Evolutionary conservation across 352 stramenopile species (phyloP).

Genomic region (Phytophthora capsici): DNA sequence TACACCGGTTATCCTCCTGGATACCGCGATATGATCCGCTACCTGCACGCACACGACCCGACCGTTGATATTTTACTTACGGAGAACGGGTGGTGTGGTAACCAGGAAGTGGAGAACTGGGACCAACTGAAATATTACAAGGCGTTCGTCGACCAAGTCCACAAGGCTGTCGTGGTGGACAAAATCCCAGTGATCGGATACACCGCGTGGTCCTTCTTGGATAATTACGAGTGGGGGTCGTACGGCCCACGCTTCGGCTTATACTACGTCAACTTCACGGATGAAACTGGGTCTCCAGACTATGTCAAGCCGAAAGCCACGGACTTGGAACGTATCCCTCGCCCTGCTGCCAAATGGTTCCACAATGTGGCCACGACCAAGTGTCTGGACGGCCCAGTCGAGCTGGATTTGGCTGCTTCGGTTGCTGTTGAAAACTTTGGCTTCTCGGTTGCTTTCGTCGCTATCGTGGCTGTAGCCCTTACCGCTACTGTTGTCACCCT

Average conservation of each 20-base stretch:
- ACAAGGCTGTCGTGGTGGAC: constrained; percentile 39
- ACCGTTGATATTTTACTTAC: constrained; percentile 49
- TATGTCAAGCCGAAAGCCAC: constrained; percentile 23
- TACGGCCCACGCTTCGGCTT: constrained; percentile 50
- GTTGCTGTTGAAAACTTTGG: constrained; percentile 12
- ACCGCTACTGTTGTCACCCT: constrained; percentile 16
- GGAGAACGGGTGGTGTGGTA: constrained; percentile 58
- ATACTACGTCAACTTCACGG: constrained; percentile 61
- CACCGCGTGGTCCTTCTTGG: constrained; percentile 30
- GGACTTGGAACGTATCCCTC: constrained; percentile 43
- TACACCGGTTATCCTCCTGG: constrained; percentile 58
- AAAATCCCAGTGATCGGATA: constrained; percentile 30
- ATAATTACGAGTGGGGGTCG: constrained; percentile 37
- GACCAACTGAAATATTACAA: constrained; percentile 37
- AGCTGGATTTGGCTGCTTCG: constrained; percentile 5
- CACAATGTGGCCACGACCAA: constrained; percentile 30
- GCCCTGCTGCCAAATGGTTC: constrained; percentile 44
- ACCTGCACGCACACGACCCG: constrained; percentile 48
- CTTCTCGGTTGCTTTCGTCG: constrained; percentile 10
- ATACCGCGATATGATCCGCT: constrained; percentile 57
- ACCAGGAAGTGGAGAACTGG: constrained; percentile 47
- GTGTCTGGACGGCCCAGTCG: constrained; percentile 18
- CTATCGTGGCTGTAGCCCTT: constrained; percentile 7
- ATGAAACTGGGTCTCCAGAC: constrained; percentile 17
- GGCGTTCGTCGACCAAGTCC: constrained; percentile 26